These are phyloP conservation scores for Suillus lakei DNA, from an alignment of 768 basidiomycete genomes.

Conservation along the genomic window DNA sequence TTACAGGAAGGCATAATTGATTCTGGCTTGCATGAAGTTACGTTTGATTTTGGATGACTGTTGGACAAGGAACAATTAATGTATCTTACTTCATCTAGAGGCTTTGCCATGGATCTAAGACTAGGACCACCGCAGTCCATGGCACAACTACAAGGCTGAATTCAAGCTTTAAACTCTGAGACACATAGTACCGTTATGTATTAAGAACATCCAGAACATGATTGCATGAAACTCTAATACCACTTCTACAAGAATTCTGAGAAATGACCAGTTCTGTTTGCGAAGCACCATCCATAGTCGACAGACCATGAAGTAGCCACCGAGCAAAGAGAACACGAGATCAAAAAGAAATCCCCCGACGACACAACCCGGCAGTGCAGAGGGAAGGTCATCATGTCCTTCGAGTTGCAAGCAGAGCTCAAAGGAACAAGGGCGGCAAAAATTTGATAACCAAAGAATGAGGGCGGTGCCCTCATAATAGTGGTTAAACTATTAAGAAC, in stretches of 20 bases:
- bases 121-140: no score
- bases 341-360: constrained; percentile 53
- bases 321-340: not conserved
- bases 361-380: constrained; percentile 55
- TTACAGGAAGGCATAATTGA: not conserved
- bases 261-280: not conserved
- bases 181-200: no score
- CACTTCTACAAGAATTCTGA: no score
- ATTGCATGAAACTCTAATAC: no score
- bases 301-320: not conserved
- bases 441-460: constrained; percentile 57
- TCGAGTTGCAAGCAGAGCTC: constrained; percentile 50
- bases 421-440: constrained; percentile 51
- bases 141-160: no score
- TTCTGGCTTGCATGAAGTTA: no score
- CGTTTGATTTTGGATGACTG: no score
- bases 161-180: no score
- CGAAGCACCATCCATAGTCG: not conserved
- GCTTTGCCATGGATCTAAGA: no score
- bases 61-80: no score
- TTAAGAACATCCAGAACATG: no score
- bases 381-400: constrained; percentile 44
- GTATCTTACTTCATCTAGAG: no score
- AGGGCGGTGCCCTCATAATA: constrained; percentile 52
- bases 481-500: constrained; percentile 85